Evolutionary conservation across 2,329 filamentous ascomycete genomes (phyloP).

Genomic region (Aspergillus latus): DNA sequence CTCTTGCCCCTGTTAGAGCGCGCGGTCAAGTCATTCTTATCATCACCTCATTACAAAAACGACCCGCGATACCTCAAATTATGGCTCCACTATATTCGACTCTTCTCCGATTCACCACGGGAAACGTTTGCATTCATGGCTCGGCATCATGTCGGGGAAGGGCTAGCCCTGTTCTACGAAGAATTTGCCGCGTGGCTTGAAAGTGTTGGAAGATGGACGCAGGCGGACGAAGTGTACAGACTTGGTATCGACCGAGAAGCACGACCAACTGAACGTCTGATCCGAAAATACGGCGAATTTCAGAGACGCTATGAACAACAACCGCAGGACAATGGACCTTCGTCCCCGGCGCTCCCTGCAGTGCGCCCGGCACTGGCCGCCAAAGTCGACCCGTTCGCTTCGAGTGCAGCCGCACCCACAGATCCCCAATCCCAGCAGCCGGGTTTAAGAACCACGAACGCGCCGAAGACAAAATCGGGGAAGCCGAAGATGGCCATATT

Average conservation of each 20-base stretch:
- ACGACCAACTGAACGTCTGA: slow-evolving; percentile 72
- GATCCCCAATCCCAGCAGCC: slow-evolving; percentile 67
- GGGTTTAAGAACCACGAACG: slow-evolving; percentile 49
- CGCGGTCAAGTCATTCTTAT: slow-evolving; percentile 85
- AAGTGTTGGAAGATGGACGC: slow-evolving; percentile 74
- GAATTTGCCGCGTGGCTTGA: slow-evolving; percentile 96
- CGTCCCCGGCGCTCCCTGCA: slow-evolving; percentile 81
- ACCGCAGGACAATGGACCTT: slow-evolving; percentile 65
- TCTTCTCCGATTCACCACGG: slow-evolving; percentile 89
- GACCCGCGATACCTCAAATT: slow-evolving; percentile 90
- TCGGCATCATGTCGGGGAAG: slow-evolving; percentile 82
- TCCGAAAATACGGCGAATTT: slow-evolving; percentile 92
- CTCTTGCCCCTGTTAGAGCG: slow-evolving; percentile 86
- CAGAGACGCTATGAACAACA: slow-evolving; percentile 72
- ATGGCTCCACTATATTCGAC: slow-evolving; percentile 89
- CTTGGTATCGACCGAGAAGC: slow-evolving; percentile 88
- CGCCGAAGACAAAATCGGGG: slow-evolving; percentile 60
- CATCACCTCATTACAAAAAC: slow-evolving; percentile 86
- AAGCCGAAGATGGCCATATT: slow-evolving; percentile 89
- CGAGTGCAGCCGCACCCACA: slow-evolving; percentile 48
- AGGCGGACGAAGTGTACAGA: slow-evolving; percentile 92
- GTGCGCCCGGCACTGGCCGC: slow-evolving; percentile 79
- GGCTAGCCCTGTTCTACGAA: slow-evolving; percentile 89
- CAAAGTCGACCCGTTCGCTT: slow-evolving; percentile 79
- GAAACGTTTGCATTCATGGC: slow-evolving; percentile 91